Conservation (phyloP, 257 asterid genomes). For the Nicotiana attenuata region DNA sequence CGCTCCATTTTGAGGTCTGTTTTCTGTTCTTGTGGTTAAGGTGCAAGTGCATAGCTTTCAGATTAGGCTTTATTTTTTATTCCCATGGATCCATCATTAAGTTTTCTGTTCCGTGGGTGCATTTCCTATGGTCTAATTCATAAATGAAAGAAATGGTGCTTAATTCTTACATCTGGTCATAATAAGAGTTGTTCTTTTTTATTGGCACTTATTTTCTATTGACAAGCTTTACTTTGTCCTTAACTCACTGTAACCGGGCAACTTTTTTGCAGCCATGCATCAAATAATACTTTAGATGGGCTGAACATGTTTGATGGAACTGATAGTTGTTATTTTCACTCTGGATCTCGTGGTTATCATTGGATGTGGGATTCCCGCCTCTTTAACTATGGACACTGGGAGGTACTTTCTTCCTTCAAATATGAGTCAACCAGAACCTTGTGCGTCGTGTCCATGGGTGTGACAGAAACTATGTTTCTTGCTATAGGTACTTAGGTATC, state of each 20-base stretch:
- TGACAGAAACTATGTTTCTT: conserved; percentile 16
- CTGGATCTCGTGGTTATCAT: conserved; percentile 90
- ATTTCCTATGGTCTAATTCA: neutral
- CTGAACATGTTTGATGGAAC: conserved; percentile 99
- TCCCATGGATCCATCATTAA: neutral
- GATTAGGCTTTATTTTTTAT: neutral
- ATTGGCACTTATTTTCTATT: neutral
- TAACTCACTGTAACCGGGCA: conserved; percentile 19
- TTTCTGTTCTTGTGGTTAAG: neutral
- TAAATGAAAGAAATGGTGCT: neutral
- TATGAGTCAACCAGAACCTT: neutral
- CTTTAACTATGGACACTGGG: conserved; percentile 99
- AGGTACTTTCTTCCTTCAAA: conserved; percentile 47
- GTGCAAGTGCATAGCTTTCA: neutral
- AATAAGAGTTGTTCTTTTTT: neutral
- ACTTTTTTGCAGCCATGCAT: conserved; percentile 69
- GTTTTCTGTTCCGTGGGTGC: neutral
- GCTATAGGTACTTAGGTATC: conserved; percentile 80
- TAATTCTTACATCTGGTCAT: neutral
- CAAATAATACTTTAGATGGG: conserved; percentile 98
- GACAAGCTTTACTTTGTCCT: conserved; percentile 3
- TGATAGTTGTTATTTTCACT: conserved; percentile 91
- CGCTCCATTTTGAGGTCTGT: neutral
- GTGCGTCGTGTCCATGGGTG: neutral
- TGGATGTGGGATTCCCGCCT: conserved; percentile 99